A percentile compares a stretch with the other conserved stretches of the same genome.
Conservation (phyloP, 768 basidiomycete species). For the Xerocomellus dryophilus region DNA sequence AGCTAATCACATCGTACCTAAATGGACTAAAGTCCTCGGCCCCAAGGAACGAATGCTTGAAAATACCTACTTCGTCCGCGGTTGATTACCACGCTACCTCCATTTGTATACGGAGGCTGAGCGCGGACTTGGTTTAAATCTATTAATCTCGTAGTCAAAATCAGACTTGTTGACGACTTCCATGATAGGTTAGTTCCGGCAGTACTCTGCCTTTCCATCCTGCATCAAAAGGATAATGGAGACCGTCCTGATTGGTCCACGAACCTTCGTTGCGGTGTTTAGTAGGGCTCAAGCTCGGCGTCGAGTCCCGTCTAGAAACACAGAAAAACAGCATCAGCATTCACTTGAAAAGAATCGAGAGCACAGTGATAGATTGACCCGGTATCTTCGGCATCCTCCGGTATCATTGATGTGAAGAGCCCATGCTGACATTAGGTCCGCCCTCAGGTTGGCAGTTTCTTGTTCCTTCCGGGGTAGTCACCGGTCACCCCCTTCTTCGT, state of each 20-base stretch:
- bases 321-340: not conserved
- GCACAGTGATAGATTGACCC: not conserved
- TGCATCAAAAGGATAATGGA: slow-evolving; percentile 1
- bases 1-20: slow-evolving; percentile 16
- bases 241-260: slow-evolving; percentile 13
- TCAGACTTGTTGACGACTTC: slow-evolving; percentile 21
- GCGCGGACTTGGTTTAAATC: slow-evolving; percentile 9
- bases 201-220: slow-evolving; percentile 1
- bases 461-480: slow-evolving; percentile 12
- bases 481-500: slow-evolving; percentile 11
- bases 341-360: not conserved
- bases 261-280: slow-evolving; percentile 15
- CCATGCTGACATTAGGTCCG: slow-evolving; percentile 1
- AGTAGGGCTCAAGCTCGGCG: not conserved
- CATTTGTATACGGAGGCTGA: slow-evolving; percentile 13
- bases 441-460: slow-evolving; percentile 5
- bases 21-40: slow-evolving; percentile 21
- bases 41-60: slow-evolving; percentile 19
- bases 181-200: slow-evolving; percentile 7
- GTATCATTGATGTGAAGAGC: slow-evolving; percentile 12
- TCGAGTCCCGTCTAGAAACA: slow-evolving; percentile 6
- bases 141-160: slow-evolving; percentile 22
- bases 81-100: slow-evolving; percentile 27
- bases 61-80: slow-evolving; percentile 14
- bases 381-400: slow-evolving; percentile 21